These are phyloP conservation scores for Durotheca rogersii DNA, from an alignment of 495 filamentous ascomycete genomes.

Conservation along the genomic window DNA sequence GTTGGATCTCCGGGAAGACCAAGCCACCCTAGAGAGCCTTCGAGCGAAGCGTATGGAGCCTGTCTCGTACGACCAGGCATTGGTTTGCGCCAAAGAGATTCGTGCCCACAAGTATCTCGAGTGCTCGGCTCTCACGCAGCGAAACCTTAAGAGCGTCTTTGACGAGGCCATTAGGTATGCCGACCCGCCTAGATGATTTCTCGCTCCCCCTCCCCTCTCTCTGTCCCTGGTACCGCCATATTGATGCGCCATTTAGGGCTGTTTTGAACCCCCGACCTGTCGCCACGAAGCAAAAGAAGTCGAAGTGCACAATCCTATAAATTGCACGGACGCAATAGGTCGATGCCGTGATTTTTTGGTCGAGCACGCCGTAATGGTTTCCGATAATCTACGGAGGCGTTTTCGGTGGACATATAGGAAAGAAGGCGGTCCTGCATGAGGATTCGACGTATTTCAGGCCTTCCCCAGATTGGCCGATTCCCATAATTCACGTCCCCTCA, in stretches of 20 bases:
- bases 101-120: conserved; percentile 92
- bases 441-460: conserved; percentile 33
- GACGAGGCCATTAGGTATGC: conserved; percentile 91
- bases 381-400: conserved; percentile 34
- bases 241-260: conserved; percentile 56
- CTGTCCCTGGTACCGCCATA: neutral
- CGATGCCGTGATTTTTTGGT: conserved; percentile 28
- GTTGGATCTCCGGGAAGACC: conserved; percentile 91
- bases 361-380: conserved; percentile 30
- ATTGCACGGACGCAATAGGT: conserved; percentile 8
- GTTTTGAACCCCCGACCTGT: conserved; percentile 77
- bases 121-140: conserved; percentile 96
- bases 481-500: conserved; percentile 36
- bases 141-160: conserved; percentile 95
- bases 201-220: too few relatives aligned
- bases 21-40: conserved; percentile 72
- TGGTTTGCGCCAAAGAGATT: conserved; percentile 86
- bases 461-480: conserved; percentile 31
- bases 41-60: conserved; percentile 87
- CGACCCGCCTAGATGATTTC: neutral
- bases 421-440: conserved; percentile 30
- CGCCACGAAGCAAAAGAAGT: conserved; percentile 60
- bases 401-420: conserved; percentile 40
- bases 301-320: conserved; percentile 77
- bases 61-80: conserved; percentile 84